Evolutionary conservation across 495 filamentous ascomycete species (phyloP).

Genomic region (Penicillium argentinense): DNA sequence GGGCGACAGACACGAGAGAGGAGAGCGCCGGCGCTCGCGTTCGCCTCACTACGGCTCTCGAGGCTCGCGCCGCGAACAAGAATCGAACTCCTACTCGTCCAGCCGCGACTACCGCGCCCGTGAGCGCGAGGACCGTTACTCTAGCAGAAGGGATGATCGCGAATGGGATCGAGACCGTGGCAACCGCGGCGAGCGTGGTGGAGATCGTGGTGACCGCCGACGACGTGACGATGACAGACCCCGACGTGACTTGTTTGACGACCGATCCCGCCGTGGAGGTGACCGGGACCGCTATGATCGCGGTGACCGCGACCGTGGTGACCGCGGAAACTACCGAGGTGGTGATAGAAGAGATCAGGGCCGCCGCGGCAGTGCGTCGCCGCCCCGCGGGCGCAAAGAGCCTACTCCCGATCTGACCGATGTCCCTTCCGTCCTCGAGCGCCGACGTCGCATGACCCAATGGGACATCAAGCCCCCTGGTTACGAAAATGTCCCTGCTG

Average conservation of each 20-base stretch:
- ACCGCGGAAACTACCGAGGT: conserved; percentile 19
- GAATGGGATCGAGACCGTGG: conserved; percentile 51
- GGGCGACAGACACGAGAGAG: conserved; percentile 37
- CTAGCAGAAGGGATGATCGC: conserved; percentile 50
- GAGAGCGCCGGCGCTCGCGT: conserved; percentile 69
- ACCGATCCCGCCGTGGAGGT: conserved; percentile 25
- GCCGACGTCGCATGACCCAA: conserved; percentile 89
- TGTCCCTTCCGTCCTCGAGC: conserved; percentile 70
- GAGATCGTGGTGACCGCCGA: conserved; percentile 34
- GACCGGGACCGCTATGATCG: conserved; percentile 41
- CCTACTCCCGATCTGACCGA: conserved; percentile 94
- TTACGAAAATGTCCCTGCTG: conserved; percentile 97
- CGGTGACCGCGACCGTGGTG: conserved; percentile 33
- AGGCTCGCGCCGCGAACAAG: conserved; percentile 60
- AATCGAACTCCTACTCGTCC: conserved; percentile 84
- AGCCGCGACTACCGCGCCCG: conserved; percentile 28
- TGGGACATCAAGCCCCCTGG: conserved; percentile 99
- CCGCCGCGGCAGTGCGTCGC: conserved; percentile 75
- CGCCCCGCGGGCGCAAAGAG: conserved; percentile 89
- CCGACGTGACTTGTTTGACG: conserved; percentile 30
- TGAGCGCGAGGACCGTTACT: conserved; percentile 54
- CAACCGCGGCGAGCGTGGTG: conserved; percentile 30
- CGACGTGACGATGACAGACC: conserved; percentile 31
- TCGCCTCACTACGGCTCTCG: conserved; percentile 70
- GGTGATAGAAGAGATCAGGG: conserved; percentile 54